Percentiles rank a stretch among this genome's conserved stretches.
Evolutionary conservation across 2,329 filamentous ascomycete genomes (phyloP).

Genomic region (Pseudogymnoascus sp.): DNA sequence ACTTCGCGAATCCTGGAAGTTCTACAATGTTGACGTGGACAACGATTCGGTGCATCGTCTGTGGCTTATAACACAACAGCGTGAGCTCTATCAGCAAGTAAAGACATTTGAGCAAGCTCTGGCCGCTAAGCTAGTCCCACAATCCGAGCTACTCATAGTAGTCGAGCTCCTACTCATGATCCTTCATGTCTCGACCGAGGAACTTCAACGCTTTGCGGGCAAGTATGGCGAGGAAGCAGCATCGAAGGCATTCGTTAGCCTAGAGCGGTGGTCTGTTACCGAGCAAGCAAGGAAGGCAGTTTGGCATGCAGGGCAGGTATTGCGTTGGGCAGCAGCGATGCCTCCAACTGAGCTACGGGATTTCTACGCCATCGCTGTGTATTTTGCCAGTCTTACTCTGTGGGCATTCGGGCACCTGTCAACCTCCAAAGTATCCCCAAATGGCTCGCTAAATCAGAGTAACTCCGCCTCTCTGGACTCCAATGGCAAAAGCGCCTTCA

Average conservation of each 20-base stretch:
- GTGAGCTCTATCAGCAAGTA: slow-evolving; percentile 11
- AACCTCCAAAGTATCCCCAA: background rate
- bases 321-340: slow-evolving; percentile 10
- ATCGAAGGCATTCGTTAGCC: background rate
- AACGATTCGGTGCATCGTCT: slow-evolving; percentile 11
- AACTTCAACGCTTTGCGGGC: slow-evolving; percentile 16
- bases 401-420: slow-evolving; percentile 60
- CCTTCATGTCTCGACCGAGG: slow-evolving; percentile 13
- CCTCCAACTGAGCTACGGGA: background rate
- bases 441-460: slow-evolving; percentile 23
- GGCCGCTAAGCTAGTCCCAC: background rate
- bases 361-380: background rate
- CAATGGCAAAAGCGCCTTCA: slow-evolving; percentile 12
- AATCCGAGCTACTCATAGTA: slow-evolving; percentile 4
- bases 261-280: slow-evolving; percentile 10
- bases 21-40: background rate
- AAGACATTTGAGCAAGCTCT: background rate
- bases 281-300: slow-evolving; percentile 10
- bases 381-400: slow-evolving; percentile 52
- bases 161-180: slow-evolving; percentile 15
- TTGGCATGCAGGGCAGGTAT: slow-evolving; percentile 19
- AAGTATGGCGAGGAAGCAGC: slow-evolving; percentile 17
- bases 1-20: slow-evolving; percentile 9
- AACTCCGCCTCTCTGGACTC: slow-evolving; percentile 29
- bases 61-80: slow-evolving; percentile 12